Evolutionary conservation across 768 basidiomycete species (phyloP), one percentile per base, ranked within the genome.

Genomic region (Rhodotorula babjevae): DNA sequence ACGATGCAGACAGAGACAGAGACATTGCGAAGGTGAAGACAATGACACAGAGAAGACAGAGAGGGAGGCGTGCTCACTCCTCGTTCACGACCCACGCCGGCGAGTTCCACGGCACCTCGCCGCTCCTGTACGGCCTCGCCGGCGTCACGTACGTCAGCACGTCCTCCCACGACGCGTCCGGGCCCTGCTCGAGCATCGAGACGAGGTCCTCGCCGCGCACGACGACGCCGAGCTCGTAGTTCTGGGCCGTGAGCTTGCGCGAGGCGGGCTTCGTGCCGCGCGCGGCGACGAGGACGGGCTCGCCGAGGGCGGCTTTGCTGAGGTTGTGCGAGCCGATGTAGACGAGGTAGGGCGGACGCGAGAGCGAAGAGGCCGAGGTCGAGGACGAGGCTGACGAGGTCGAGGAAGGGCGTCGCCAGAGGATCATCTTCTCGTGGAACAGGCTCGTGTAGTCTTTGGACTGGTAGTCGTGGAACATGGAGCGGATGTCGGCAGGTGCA

Each of bases 201-300:
- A 31, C 40, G 42, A 72, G 33, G 53, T 61, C 50, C 23, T 56
- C 36, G 4, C 74, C 69, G 8, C 36, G 58, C 42, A 75, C 31
- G 42, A 72, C 59, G 44, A 75, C 63, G 42, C 74, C 74, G 27
- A 71, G 63, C 69, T 75, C 74, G n/a, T n/a, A 69, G 61, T 75
- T 75, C 10, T 12, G 23, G n/a, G 18, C 11, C 23, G 16, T 11
- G 25, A 55, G 57, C 56, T 63, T 60, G 50, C 40, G 36, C 21
- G 47, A 44, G 46, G 23, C 25, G 25, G 46, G 64, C 29, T 40
- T 31, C 31, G 18, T 47, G 36, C 21, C n/a, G 29, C 19, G 21
- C 2, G 21, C 49, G 21, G 11, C 2, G 3, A n/a, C n/a, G 67
- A 61, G 50, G 6, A 9, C 52, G 4, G 53, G 53, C 12, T 31